A percentile compares a stretch with the other conserved stretches of the same genome.
These are phyloP conservation scores for Chytriomyces sp. DNA, from an alignment of 192 early-diverging fungal species.

Conservation along the genomic window DNA sequence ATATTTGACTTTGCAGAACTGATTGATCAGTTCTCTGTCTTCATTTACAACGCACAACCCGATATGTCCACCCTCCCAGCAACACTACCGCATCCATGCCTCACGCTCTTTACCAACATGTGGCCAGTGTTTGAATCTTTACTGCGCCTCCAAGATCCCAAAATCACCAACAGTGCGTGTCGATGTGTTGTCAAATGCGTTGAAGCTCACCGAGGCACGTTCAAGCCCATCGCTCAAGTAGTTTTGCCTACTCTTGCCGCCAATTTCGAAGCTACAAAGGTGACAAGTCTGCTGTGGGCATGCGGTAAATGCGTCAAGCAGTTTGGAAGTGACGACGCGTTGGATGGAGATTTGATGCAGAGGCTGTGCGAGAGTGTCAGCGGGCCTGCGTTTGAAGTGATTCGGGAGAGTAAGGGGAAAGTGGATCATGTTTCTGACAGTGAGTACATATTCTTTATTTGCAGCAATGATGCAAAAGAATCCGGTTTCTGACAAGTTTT, in stretches of 20 bases:
- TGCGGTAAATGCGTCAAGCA: constrained; percentile 67
- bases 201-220: constrained; percentile 59
- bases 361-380: constrained; percentile 71
- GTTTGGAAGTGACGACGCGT: constrained; percentile 62
- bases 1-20: constrained; percentile 49
- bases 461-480: constrained; percentile 8
- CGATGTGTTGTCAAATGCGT: constrained; percentile 65
- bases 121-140: constrained; percentile 76
- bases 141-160: constrained; percentile 56
- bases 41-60: constrained; percentile 61
- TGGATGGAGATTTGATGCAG: constrained; percentile 56
- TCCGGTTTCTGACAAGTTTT: constrained; percentile 3
- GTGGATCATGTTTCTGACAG: constrained; percentile 71
- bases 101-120: constrained; percentile 66
- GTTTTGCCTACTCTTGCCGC: constrained; percentile 67
- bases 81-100: constrained; percentile 64
- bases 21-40: constrained; percentile 66
- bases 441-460: constrained; percentile 39
- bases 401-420: constrained; percentile 47
- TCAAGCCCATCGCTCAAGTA: constrained; percentile 60
- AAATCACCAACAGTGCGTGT: constrained; percentile 54
- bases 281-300: constrained; percentile 83
- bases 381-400: constrained; percentile 64
- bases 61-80: constrained; percentile 46
- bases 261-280: constrained; percentile 70